Percentiles rank a stretch among this genome's conserved stretches.
Conservation (phyloP, 2,329 filamentous ascomycete species). For the Alternaria sp. region DNA sequence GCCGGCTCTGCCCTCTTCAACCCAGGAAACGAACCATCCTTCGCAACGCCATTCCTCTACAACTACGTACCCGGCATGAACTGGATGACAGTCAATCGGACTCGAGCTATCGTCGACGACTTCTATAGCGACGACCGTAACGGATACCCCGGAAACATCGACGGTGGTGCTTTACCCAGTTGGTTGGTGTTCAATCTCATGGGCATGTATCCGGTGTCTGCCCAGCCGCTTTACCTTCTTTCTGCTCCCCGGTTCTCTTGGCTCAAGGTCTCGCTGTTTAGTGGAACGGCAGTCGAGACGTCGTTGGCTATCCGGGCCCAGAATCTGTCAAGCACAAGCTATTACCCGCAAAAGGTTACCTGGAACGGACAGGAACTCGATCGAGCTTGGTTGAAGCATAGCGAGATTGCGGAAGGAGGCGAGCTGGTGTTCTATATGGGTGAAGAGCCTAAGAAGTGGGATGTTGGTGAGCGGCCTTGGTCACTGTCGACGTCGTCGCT, state of each 20-base stretch:
- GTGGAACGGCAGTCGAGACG: conserved; percentile 7
- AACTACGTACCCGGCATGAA: conserved; percentile 1
- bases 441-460: conserved; percentile 2
- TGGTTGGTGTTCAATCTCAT: conserved; percentile 56
- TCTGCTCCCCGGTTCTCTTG: conserved; percentile 47
- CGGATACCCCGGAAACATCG: conserved; percentile 51
- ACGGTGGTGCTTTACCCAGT: conserved; percentile 51
- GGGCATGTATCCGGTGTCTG: conserved; percentile 52
- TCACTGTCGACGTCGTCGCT: conserved; percentile 1
- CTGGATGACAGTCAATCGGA: conserved; percentile 15
- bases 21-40: conserved; percentile 34
- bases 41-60: neutral
- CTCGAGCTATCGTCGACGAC: conserved; percentile 39
- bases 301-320: conserved; percentile 1
- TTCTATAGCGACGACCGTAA: conserved; percentile 38
- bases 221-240: conserved; percentile 50
- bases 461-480: conserved; percentile 7
- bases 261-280: conserved; percentile 3
- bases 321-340: conserved; percentile 6
- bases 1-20: conserved; percentile 26
- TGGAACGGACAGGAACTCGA: conserved; percentile 5
- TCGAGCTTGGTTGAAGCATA: conserved; percentile 6
- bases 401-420: conserved; percentile 5
- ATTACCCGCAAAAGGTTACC: conserved; percentile 5
- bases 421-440: conserved; percentile 11